These are phyloP conservation scores for Arabis alpina DNA, from an alignment of 345 rosid genomes.

Conservation along the genomic window DNA sequence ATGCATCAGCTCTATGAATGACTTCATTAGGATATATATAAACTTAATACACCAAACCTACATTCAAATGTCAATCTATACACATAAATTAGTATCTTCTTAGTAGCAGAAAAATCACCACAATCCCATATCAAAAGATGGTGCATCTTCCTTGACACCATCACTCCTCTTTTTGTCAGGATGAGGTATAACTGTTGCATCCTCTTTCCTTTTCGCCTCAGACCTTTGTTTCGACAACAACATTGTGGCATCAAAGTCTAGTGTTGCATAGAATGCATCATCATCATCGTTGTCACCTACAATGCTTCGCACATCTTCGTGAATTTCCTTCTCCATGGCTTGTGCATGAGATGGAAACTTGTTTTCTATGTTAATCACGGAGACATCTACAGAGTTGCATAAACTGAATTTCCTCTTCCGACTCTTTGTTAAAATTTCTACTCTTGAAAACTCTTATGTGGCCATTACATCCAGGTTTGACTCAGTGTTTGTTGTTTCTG, in stretches of 20 bases:
- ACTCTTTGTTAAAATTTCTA: slow-evolving; percentile 45
- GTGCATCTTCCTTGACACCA: slow-evolving; percentile 47
- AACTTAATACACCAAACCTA: slow-evolving; percentile 13
- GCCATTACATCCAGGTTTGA: slow-evolving; percentile 40
- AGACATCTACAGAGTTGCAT: slow-evolving; percentile 47
- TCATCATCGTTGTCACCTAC: slow-evolving; percentile 51
- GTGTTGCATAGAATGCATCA: slow-evolving; percentile 71
- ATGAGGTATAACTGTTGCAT: slow-evolving; percentile 23
- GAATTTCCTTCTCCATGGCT: slow-evolving; percentile 31
- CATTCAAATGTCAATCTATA: slow-evolving; percentile 16
- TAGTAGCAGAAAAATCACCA: too few relatives aligned
- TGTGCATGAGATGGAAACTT: slow-evolving; percentile 47
- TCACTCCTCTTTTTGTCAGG: slow-evolving; percentile 24
- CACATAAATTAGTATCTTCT: slow-evolving; percentile 21
- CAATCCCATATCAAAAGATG: slow-evolving; percentile 92
- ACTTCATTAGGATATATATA: too few relatives aligned
- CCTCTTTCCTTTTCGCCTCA: slow-evolving; percentile 44
- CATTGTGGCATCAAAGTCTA: slow-evolving; percentile 78
- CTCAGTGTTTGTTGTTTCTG: slow-evolving; percentile 44
- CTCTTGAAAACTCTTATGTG: slow-evolving; percentile 25
- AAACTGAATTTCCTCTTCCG: slow-evolving; percentile 63
- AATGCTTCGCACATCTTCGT: slow-evolving; percentile 38
- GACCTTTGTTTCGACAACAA: slow-evolving; percentile 54
- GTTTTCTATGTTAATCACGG: slow-evolving; percentile 61
- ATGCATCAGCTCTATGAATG: too few relatives aligned